These are phyloP conservation scores for Petunia axillaris DNA, from an alignment of 257 asterid species.

Conservation along the genomic window DNA sequence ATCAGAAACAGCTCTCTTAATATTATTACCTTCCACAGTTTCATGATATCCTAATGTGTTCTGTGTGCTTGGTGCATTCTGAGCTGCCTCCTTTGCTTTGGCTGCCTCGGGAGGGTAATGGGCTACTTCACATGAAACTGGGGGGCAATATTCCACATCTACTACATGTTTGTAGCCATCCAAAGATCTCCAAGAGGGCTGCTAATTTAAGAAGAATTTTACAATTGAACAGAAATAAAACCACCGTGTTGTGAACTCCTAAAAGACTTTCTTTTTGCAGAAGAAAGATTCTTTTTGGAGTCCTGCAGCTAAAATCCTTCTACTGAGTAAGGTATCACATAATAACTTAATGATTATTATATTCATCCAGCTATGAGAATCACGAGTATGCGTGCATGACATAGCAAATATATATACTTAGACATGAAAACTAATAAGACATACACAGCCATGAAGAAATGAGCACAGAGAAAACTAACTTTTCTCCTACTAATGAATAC, in stretches of 20 bases:
- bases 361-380: constrained; percentile 6
- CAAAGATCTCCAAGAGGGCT: constrained; percentile 74
- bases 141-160: constrained; percentile 73
- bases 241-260: not conserved
- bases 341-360: not conserved
- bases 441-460: not conserved
- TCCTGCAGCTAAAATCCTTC: not conserved
- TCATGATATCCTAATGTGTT: constrained; percentile 73
- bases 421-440: not conserved
- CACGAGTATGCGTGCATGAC: constrained; percentile 6
- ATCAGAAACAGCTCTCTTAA: not conserved
- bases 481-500: not conserved
- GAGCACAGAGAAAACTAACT: not conserved
- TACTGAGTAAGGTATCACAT: not conserved
- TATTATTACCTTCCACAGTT: constrained; percentile 71
- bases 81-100: constrained; percentile 85
- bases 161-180: constrained; percentile 92
- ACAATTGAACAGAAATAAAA: constrained; percentile 1
- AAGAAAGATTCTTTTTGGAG: not conserved
- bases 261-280: constrained; percentile 8
- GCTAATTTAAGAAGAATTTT: constrained; percentile 17
- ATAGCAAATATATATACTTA: not conserved
- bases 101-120: constrained; percentile 81
- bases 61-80: constrained; percentile 56
- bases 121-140: constrained; percentile 65